Evolutionary conservation across 768 basidiomycete species (phyloP).

Genomic region (Pulveroboletus sp.): DNA sequence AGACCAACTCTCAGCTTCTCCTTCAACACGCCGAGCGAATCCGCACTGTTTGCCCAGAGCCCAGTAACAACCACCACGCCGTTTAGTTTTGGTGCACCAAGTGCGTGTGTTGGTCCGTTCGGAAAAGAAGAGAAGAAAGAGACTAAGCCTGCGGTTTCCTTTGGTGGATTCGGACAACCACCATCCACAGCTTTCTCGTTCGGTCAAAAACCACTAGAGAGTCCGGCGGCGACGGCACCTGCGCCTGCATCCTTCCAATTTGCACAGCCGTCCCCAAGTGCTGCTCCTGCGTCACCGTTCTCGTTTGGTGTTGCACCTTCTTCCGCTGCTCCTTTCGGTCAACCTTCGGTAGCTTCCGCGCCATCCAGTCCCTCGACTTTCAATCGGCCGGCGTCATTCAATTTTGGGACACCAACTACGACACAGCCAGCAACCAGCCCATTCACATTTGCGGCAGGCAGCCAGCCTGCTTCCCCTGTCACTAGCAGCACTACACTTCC

Average conservation of each 20-base stretch:
- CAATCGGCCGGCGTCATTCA: slow-evolving; percentile 41
- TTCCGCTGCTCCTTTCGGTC: slow-evolving; percentile 39
- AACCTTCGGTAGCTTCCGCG: slow-evolving; percentile 39
- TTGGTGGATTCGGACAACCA: slow-evolving; percentile 49
- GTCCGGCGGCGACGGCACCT: slow-evolving; percentile 36
- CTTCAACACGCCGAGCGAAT: slow-evolving; percentile 38
- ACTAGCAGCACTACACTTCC: slow-evolving; percentile 32
- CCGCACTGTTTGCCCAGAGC: slow-evolving; percentile 33
- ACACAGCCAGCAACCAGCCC: slow-evolving; percentile 31
- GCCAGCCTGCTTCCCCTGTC: slow-evolving; percentile 58
- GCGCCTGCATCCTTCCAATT: slow-evolving; percentile 47
- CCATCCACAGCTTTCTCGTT: slow-evolving; percentile 43
- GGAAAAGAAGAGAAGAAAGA: slow-evolving; percentile 44
- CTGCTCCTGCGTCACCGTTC: slow-evolving; percentile 39
- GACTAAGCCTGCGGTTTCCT: slow-evolving; percentile 37
- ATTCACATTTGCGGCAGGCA: slow-evolving; percentile 48
- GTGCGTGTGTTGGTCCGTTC: slow-evolving; percentile 42
- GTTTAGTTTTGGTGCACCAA: slow-evolving; percentile 33
- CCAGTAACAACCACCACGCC: slow-evolving; percentile 29
- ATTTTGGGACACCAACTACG: slow-evolving; percentile 41
- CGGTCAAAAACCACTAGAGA: slow-evolving; percentile 38
- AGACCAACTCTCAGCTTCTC: slow-evolving; percentile 45
- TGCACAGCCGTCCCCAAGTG: slow-evolving; percentile 33
- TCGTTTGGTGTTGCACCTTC: slow-evolving; percentile 40
- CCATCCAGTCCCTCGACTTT: slow-evolving; percentile 59